Percentiles rank a stretch among this genome's conserved stretches.
These are phyloP conservation scores for Crocinoboletus sp. DNA, from an alignment of 1,284 basidiomycete genomes.

Conservation along the genomic window DNA sequence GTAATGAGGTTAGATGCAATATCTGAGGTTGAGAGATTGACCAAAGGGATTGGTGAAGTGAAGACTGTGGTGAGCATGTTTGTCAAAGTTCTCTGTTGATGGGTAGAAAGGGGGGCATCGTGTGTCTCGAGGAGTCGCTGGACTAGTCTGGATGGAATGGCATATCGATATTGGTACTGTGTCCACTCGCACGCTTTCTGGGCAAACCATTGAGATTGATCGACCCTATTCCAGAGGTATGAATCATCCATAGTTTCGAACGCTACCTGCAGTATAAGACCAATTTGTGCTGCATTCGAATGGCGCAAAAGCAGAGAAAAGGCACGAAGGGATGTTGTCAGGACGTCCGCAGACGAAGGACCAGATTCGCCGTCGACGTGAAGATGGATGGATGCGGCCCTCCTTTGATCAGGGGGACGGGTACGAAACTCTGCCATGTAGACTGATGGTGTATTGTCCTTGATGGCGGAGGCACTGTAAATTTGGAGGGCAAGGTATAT, in stretches of 20 bases:
- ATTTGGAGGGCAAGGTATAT: not conserved
- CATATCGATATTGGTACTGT: slow-evolving; percentile 90
- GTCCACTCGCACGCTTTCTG: slow-evolving; percentile 78
- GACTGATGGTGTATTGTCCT: slow-evolving; percentile 65
- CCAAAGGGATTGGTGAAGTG: slow-evolving; percentile 75
- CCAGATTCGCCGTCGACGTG: slow-evolving; percentile 88
- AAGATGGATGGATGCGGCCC: slow-evolving; percentile 82
- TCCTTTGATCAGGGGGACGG: slow-evolving; percentile 69
- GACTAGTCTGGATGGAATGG: slow-evolving; percentile 81
- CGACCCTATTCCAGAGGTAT: slow-evolving; percentile 66
- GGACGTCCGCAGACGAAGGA: slow-evolving; percentile 71
- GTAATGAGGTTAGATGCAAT: slow-evolving; percentile 76
- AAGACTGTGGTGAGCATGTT: slow-evolving; percentile 85
- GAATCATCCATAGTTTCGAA: slow-evolving; percentile 62
- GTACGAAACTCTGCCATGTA: slow-evolving; percentile 80
- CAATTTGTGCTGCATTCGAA: slow-evolving; percentile 75
- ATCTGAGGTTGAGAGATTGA: slow-evolving; percentile 91
- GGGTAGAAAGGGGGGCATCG: slow-evolving; percentile 49
- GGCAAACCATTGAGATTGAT: slow-evolving; percentile 82
- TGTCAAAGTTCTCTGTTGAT: slow-evolving; percentile 67
- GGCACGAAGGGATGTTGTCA: slow-evolving; percentile 68
- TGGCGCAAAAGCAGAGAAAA: slow-evolving; percentile 73
- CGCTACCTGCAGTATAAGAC: slow-evolving; percentile 65
- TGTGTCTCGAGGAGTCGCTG: slow-evolving; percentile 73
- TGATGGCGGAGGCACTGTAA: slow-evolving; percentile 53